Evolutionary conservation across 2,329 filamentous ascomycete genomes (phyloP).

Genomic region (Venturia carpophila): DNA sequence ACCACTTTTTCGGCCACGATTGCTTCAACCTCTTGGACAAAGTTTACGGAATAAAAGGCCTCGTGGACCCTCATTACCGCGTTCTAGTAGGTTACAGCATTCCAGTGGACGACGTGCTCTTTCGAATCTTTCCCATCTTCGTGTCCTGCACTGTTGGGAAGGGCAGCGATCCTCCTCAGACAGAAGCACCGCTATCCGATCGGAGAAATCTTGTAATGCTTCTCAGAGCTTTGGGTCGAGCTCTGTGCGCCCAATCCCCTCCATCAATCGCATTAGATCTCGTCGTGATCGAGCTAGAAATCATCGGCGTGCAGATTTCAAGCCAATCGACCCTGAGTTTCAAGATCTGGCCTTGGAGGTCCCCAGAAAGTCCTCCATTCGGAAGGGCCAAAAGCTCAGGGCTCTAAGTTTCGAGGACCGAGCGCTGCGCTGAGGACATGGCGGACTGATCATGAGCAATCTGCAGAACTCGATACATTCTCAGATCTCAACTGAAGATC

Average conservation of each 20-base stretch:
- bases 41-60: slow-evolving; percentile 11
- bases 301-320: not conserved
- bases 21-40: slow-evolving; percentile 4
- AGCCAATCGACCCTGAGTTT: not conserved
- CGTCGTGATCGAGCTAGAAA: not conserved
- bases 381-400: too few relatives aligned
- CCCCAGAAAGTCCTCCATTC: not conserved
- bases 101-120: slow-evolving; percentile 3
- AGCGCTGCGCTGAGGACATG: too few relatives aligned
- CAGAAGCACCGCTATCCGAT: not conserved
- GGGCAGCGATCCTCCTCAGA: not conserved
- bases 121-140: not conserved
- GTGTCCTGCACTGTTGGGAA: not conserved
- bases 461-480: too few relatives aligned
- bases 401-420: too few relatives aligned
- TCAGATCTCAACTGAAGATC: too few relatives aligned
- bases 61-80: not conserved
- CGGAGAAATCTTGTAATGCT: not conserved
- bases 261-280: not conserved
- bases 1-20: not conserved
- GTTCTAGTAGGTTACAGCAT: slow-evolving; percentile 13
- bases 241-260: not conserved
- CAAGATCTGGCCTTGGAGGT: not conserved
- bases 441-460: too few relatives aligned
- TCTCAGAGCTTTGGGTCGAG: not conserved